Conservation (phyloP, 257 asterid genomes). For the Solanum virginianum region DNA sequence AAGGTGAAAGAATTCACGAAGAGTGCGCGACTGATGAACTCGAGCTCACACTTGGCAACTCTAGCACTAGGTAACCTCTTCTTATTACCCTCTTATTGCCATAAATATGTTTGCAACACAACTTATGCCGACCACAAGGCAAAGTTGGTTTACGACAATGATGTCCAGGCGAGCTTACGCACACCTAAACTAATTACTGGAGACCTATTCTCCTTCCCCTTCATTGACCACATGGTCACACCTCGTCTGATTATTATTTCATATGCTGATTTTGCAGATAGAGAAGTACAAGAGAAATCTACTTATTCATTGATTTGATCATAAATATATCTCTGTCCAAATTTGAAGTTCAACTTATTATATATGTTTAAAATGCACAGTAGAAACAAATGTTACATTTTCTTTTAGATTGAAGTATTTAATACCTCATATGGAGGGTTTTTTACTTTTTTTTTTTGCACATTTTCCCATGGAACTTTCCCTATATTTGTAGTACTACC, state of each 20-base stretch:
- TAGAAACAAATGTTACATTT: neutral
- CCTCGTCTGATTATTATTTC: neutral
- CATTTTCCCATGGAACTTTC: neutral
- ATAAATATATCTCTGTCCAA: neutral
- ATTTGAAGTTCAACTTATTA: neutral
- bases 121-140: neutral
- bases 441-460: neutral
- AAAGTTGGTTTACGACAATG: neutral
- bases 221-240: neutral
- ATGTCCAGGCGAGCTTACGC: neutral
- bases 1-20: conserved; percentile 95
- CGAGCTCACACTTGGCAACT: conserved; percentile 87
- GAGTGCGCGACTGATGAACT: conserved; percentile 91
- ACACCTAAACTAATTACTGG: neutral
- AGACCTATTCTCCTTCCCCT: neutral
- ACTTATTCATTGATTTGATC: neutral
- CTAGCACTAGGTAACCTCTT: conserved; percentile 52
- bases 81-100: neutral
- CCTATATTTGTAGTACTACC: neutral
- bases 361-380: neutral
- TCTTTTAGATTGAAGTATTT: neutral
- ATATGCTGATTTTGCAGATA: neutral
- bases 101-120: neutral
- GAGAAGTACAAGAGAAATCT: neutral
- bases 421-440: neutral